phyloP scores from a whole-genome alignment of 1,284 basidiomycete species.

The Sporisorium graminicola region DNA sequence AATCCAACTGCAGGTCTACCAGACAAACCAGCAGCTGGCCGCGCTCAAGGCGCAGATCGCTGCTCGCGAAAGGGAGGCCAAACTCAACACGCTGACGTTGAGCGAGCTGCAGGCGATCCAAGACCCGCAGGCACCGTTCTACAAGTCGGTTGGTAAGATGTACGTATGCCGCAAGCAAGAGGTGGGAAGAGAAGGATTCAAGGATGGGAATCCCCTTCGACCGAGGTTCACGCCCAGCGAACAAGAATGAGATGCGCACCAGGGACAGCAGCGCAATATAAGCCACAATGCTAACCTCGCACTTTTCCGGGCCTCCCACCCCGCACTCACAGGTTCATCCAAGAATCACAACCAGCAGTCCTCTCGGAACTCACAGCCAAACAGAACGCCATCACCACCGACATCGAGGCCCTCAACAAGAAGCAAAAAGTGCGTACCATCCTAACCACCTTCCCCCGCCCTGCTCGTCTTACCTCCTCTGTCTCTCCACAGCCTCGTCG shows the following conservation, averaged over 20 bases:
- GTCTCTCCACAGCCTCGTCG: not conserved
- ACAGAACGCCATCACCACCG: conserved; percentile 18
- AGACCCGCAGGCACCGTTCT: conserved; percentile 31
- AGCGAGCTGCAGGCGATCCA: conserved; percentile 33
- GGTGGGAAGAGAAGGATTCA: not conserved
- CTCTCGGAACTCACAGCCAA: conserved; percentile 26
- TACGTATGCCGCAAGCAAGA: conserved; percentile 7
- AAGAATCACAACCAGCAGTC: conserved; percentile 28
- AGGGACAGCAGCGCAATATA: too few species aligned
- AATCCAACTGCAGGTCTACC: conserved; percentile 45
- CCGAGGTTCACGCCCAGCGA: too few species aligned
- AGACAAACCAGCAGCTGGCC: conserved; percentile 40
- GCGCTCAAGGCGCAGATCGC: conserved; percentile 37
- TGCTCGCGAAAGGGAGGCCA: conserved; percentile 34
- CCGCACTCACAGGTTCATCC: conserved; percentile 34
- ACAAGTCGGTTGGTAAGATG: conserved; percentile 43
- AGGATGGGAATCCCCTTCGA: too few species aligned
- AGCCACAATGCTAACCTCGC: too few species aligned
- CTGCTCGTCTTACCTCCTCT: not conserved
- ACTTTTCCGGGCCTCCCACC: too few species aligned
- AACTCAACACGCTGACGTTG: conserved; percentile 39
- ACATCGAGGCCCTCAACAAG: conserved; percentile 27
- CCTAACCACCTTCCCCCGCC: too few species aligned
- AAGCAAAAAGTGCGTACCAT: conserved; percentile 31
- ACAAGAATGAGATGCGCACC: too few species aligned